Base-by-base conservation (phyloP, 2,329 filamentous ascomycete species). In the Phyllosticta citriasiana region DNA sequence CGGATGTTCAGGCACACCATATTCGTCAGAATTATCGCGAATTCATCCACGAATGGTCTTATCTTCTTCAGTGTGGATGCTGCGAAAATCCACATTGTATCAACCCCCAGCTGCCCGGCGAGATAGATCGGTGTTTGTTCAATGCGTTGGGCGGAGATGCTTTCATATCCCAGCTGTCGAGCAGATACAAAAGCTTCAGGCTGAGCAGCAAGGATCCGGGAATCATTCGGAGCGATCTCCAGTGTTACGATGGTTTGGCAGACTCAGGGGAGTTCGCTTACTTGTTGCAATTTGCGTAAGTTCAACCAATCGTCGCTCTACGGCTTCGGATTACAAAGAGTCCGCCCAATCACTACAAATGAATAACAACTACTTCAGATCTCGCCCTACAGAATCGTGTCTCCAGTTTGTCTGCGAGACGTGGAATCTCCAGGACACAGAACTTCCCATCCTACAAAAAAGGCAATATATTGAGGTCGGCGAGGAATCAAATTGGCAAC, bases 81-180 rank as follows among this genome's bases (percentile, higher is more conserved):
- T 59, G 52, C 60, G 25, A 62, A 12, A 54, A 30, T 7, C 26
- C 47, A n/a, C 19, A n/a, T 57, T 61, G 56, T 14, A 4, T 33
- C 8, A 51, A 19, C 16, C 14, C 19, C 8, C 24, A 22, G 12
- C 52, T 56, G 33, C 22, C 57, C 5, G 25, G 63, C 6, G 63
- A 65, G 27, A 50, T 62, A 5, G 63, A 65, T 35, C 62, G 59
- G 19, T 63, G 62, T 52, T 53, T 65, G 7, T 65, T 63, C 53
- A 57, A 51, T 27, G 54, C 62, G 35, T n/a, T 65, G 6, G 62
- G 62, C 8, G 22, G 26, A 2, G 47, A 56, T 25, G 62, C 60
- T 27, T 65, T 65, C 57, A 51, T 64, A 5, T 57, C 40, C 7
- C 30, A 22, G 6, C 19, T 57, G 6, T 53, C 22, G 14, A 62